A percentile compares a stretch with the other conserved stretches of the same genome.
Conservation (phyloP, 306 rosid species). For the Dryas alaskensis region DNA sequence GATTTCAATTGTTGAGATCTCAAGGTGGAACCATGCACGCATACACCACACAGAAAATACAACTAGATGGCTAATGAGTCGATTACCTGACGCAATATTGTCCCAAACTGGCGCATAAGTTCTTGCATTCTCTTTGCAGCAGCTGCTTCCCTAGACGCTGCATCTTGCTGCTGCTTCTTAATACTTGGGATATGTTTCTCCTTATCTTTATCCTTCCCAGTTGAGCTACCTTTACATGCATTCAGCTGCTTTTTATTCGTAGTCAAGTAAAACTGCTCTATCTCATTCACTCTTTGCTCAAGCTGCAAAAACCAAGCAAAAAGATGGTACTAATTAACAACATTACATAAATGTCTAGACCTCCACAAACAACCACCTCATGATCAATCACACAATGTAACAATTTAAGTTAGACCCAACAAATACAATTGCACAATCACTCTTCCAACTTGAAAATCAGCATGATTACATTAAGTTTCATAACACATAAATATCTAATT, state of each 20-base stretch:
- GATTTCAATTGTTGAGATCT: neutral
- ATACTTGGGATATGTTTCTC: constrained; percentile 66
- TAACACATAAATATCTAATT: neutral
- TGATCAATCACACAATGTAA: neutral
- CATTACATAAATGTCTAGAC: constrained; percentile 12
- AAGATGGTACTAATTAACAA: neutral
- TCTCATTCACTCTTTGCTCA: constrained; percentile 59
- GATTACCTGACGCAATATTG: constrained; percentile 76
- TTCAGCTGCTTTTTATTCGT: constrained; percentile 44
- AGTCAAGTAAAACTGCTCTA: constrained; percentile 49
- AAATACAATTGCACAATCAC: neutral
- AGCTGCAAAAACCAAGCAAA: constrained; percentile 47
- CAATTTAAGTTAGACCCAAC: neutral
- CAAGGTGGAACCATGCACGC: neutral
- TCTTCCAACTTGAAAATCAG: neutral
- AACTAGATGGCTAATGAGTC: constrained; percentile 9
- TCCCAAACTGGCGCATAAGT: constrained; percentile 81
- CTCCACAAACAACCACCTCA: neutral
- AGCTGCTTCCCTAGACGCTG: constrained; percentile 71
- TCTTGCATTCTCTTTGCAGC: constrained; percentile 91
- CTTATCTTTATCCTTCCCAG: constrained; percentile 60
- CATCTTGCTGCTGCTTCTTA: constrained; percentile 77
- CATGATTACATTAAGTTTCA: neutral
- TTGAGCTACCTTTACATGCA: constrained; percentile 49
- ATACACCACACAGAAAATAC: constrained; percentile 2